A percentile compares a stretch with the other conserved stretches of the same genome.
phyloP scores from a whole-genome alignment of 106 monocot genomes.

The Platanthera zijinensis region DNA sequence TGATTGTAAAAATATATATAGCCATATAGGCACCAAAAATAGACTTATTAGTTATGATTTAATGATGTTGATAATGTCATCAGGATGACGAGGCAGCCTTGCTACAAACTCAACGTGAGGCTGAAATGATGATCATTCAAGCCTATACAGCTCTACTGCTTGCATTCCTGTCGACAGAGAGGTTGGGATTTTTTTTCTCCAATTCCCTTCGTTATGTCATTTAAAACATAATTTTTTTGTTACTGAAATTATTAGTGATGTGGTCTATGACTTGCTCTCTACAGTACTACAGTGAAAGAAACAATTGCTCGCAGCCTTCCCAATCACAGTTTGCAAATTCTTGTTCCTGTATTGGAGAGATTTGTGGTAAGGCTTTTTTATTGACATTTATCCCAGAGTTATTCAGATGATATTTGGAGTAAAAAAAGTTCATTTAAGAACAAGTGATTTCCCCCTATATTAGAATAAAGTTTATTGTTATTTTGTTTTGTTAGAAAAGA shows the following conservation, averaged over 20 bases:
- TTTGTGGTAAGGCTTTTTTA: conserved; percentile 62
- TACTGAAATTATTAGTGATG: neutral
- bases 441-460: too few species aligned
- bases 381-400: neutral
- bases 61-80: conserved; percentile 6
- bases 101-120: conserved; percentile 80
- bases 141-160: conserved; percentile 89
- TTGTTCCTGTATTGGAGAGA: conserved; percentile 94
- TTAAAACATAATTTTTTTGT: neutral
- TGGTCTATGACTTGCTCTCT: conserved; percentile 4
- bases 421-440: too few species aligned
- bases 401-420: neutral
- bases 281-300: conserved; percentile 58
- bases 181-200: conserved; percentile 35
- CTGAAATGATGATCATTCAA: conserved; percentile 98
- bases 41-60: neutral
- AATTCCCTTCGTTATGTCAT: neutral
- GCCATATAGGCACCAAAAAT: too few species aligned
- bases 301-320: conserved; percentile 81
- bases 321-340: conserved; percentile 57
- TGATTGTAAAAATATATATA: neutral
- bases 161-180: conserved; percentile 92
- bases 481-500: too few species aligned
- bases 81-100: conserved; percentile 80
- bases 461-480: too few species aligned